Evolutionary conservation across 2,329 filamentous ascomycete species (phyloP).

Genomic region (Xylaria arbuscula): DNA sequence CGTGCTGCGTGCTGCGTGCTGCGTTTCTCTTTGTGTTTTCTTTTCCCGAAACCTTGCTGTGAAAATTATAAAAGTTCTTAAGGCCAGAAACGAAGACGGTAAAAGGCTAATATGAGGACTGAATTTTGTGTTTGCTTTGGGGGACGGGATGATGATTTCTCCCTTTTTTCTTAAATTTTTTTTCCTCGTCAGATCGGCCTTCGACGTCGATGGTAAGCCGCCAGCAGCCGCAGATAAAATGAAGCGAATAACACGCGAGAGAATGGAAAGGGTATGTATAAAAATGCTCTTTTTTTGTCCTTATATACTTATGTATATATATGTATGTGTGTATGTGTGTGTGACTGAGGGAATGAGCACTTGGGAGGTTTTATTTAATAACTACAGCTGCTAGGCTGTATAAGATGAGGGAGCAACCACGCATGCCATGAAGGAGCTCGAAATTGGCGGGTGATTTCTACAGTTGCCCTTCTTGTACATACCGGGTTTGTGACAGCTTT

Average conservation of each 20-base stretch:
- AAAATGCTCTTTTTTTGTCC: background rate
- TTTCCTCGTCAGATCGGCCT: constrained; percentile 37
- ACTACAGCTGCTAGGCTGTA: constrained; percentile 44
- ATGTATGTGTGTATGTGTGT: constrained; percentile 26
- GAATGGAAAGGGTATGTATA: constrained; percentile 21
- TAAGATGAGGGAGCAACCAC: constrained; percentile 28
- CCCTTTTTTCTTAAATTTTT: background rate
- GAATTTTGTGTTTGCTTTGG: constrained; percentile 19
- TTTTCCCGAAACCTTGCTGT: background rate
- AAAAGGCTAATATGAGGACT: constrained; percentile 34
- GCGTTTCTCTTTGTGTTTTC: background rate
- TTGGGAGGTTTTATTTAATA: constrained; percentile 41
- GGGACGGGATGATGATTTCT: constrained; percentile 1
- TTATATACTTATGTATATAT: background rate
- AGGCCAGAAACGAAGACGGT: constrained; percentile 30
- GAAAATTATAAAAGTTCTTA: constrained; percentile 7
- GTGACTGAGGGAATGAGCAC: constrained; percentile 45
- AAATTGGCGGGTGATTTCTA: constrained; percentile 39
- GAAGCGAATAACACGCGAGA: constrained; percentile 24
- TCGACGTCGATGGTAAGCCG: constrained; percentile 46
- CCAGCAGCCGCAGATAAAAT: constrained; percentile 46
- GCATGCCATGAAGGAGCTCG: constrained; percentile 32
- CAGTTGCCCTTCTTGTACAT: constrained; percentile 48
- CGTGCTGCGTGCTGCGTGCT: background rate
- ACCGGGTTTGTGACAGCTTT: constrained; percentile 37